A percentile compares a stretch with the other conserved stretches of the same genome.
These are phyloP conservation scores for Cavenderia fasciculata DNA, from an alignment of 78 protist species.

Conservation along the genomic window DNA sequence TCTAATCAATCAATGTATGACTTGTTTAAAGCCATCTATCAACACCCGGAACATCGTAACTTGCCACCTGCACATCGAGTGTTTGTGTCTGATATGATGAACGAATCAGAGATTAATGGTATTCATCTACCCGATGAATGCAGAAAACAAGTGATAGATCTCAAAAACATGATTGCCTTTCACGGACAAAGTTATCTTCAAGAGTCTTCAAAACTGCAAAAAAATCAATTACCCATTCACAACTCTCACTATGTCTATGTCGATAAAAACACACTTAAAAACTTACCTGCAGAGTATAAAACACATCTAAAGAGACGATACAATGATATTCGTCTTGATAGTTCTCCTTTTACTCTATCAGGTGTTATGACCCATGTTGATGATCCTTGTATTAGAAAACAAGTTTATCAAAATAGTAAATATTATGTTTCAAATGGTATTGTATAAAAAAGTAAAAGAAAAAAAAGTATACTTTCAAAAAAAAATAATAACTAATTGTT, in stretches of 20 bases:
- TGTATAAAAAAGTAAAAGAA: too few relatives aligned
- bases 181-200: not conserved
- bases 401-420: not conserved
- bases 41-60: not conserved
- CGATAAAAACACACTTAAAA: too few relatives aligned
- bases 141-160: not conserved
- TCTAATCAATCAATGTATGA: slow-evolving; percentile 7
- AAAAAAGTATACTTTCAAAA: too few relatives aligned
- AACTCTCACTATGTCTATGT: too few relatives aligned
- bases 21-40: not conserved
- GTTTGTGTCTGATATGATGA: slow-evolving; percentile 30
- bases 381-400: slow-evolving; percentile 1
- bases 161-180: not conserved
- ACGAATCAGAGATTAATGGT: slow-evolving; percentile 48
- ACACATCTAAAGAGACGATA: too few relatives aligned
- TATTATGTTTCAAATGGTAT: not conserved
- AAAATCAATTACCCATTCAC: too few relatives aligned
- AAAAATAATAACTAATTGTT: too few relatives aligned
- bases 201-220: too few relatives aligned
- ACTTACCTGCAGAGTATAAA: too few relatives aligned
- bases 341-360: too few relatives aligned
- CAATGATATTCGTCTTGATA: too few relatives aligned
- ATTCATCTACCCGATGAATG: not conserved
- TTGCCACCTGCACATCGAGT: slow-evolving; percentile 15
- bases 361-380: slow-evolving; percentile 20